Conservation (phyloP, 495 filamentous ascomycete genomes). For the Arthonia radiata region DNA sequence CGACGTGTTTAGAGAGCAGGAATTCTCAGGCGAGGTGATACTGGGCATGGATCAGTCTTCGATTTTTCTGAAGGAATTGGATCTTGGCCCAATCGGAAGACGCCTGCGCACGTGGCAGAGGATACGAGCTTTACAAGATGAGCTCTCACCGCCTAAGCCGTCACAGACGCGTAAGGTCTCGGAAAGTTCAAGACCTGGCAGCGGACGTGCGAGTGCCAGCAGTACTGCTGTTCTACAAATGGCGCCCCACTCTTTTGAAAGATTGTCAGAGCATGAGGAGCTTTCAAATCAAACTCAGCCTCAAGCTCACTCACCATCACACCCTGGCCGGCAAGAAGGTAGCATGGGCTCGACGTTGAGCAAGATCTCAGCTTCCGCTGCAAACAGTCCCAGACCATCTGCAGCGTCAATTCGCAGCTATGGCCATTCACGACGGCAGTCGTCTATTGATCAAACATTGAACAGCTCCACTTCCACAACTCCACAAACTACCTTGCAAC, state of each 20-base stretch:
- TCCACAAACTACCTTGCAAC: slow-evolving; percentile 5
- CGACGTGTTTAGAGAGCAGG: slow-evolving; percentile 82
- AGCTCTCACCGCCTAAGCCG: no score
- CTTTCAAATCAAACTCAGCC: no score
- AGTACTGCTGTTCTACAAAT: slow-evolving; percentile 9
- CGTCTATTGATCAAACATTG: slow-evolving; percentile 46
- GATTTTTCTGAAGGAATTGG: slow-evolving; percentile 81
- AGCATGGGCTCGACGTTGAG: no score
- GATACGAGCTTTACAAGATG: slow-evolving; percentile 68
- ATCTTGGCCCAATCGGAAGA: slow-evolving; percentile 71
- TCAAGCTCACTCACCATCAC: no score
- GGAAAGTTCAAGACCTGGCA: slow-evolving; percentile 16
- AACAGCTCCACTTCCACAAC: slow-evolving; percentile 15
- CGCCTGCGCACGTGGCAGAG: slow-evolving; percentile 89
- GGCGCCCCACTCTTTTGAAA: no score
- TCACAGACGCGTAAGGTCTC: slow-evolving; percentile 19
- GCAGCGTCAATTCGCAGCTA: slow-evolving; percentile 67
- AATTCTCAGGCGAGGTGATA: slow-evolving; percentile 82
- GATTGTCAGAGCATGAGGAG: no score
- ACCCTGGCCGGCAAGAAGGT: no score
- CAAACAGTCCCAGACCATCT: slow-evolving; percentile 32
- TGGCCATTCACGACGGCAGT: slow-evolving; percentile 69
- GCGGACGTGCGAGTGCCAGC: slow-evolving; percentile 3
- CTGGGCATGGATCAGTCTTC: slow-evolving; percentile 87
- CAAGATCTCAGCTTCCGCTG: no score